Percentiles rank a stretch among this genome's conserved stretches.
Evolutionary conservation across 1,284 basidiomycete genomes (phyloP).

Genomic region (Leccinum huronense): DNA sequence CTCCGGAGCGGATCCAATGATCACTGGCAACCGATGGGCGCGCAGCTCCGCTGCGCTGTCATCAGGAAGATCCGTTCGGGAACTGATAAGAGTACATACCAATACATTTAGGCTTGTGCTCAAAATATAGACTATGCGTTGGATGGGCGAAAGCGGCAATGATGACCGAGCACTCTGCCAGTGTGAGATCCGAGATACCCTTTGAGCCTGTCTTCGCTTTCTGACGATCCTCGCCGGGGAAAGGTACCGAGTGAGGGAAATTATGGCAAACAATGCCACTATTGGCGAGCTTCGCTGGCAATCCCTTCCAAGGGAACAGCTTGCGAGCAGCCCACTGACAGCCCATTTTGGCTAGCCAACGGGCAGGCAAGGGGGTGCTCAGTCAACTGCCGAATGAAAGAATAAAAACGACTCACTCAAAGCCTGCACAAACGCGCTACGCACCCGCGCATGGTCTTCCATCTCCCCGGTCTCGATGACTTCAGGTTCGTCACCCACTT

Average conservation of each 20-base stretch:
- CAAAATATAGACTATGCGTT: neutral
- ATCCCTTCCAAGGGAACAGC: neutral
- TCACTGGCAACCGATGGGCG: neutral
- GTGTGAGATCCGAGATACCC: neutral
- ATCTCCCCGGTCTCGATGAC: neutral
- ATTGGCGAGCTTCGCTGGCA: neutral
- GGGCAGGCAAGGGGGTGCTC: too few relatives aligned
- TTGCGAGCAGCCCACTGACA: neutral
- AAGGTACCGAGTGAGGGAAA: neutral
- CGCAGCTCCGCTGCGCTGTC: neutral
- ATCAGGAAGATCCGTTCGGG: neutral
- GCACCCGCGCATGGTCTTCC: neutral
- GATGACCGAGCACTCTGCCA: neutral
- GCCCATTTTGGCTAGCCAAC: neutral
- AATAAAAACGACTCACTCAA: neutral
- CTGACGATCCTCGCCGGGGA: neutral
- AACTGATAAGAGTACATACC: neutral
- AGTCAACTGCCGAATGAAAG: neutral
- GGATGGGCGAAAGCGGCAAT: neutral
- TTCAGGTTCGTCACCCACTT: neutral
- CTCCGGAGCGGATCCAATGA: neutral
- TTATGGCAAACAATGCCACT: neutral
- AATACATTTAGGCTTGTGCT: neutral
- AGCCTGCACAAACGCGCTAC: neutral
- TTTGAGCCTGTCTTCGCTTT: neutral